phyloP scores from a whole-genome alignment of 306 rosid genomes.

The Urtica urens region DNA sequence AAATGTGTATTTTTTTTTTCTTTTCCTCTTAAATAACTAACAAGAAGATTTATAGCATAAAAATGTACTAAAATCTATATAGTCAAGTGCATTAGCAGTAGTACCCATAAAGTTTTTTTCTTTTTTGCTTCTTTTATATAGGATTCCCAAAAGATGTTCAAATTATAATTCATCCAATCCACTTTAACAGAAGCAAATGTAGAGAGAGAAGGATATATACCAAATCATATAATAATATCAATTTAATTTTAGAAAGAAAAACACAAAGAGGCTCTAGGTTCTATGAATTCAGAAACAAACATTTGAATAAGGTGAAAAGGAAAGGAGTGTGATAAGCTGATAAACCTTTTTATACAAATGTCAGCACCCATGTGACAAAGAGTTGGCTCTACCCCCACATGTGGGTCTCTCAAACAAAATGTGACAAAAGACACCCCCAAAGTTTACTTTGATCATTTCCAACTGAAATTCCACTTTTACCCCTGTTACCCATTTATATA shows the following conservation, averaged over 20 bases:
- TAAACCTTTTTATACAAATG: constrained; percentile 16
- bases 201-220: neutral
- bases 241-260: neutral
- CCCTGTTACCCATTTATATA: neutral
- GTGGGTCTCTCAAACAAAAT: constrained; percentile 23
- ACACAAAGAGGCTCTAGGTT: constrained; percentile 18
- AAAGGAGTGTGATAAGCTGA: constrained; percentile 14
- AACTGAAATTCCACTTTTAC: constrained; percentile 15
- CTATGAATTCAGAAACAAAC: constrained; percentile 23
- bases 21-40: neutral
- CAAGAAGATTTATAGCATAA: neutral
- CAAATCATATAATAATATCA: neutral
- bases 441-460: constrained; percentile 12
- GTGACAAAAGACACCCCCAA: constrained; percentile 25
- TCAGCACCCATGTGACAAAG: constrained; percentile 42
- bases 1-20: neutral
- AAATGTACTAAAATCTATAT: neutral
- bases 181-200: constrained; percentile 8
- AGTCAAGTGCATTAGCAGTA: neutral
- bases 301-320: constrained; percentile 23
- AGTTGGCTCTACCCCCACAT: constrained; percentile 20
- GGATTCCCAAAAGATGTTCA: constrained; percentile 2
- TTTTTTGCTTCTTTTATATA: neutral
- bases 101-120: neutral
- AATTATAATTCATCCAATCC: neutral